Evolutionary conservation across 495 filamentous ascomycete species (phyloP), one percentile per base, ranked within the genome.

Genomic region (Aspergillus bertholletiae): DNA sequence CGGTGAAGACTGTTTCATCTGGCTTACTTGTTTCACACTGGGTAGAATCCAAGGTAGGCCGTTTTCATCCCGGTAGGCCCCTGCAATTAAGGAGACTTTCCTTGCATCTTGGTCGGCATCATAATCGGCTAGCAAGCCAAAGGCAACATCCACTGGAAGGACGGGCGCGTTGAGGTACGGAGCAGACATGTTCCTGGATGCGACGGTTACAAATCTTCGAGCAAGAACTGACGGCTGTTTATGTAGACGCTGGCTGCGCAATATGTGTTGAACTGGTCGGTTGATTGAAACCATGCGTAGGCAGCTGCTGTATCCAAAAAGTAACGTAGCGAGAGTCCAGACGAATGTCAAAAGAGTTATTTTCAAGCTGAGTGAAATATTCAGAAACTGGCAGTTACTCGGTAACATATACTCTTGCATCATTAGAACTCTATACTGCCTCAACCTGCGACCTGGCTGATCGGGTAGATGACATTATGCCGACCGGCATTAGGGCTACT

Each of bases 31-130:
- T 26, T 50, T 52, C 21, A 74, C 62, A 26, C 50, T 56, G n/a
- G 65, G 65, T 9, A 75, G 54, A 5, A 68, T 46, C 68, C 70
- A 73, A 18, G 68, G 70, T 15, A 62, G 51, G 1, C 58, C 63
- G 49, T 66, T 57, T 23, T 70, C 63, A 39, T 69, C 70, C 12
- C 69, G 63, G 44, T 73, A 75, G 5, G 61, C 56, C 0, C 65
- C 65, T 11, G 34, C 37, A 11, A 59, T 56, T 9, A 69, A 54
- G 20, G 52, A 62, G 12, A 69, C 64, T 41, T 67, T 69, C 27
- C 63, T 24, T 0, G 55, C 46, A 12, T 48, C 24, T 0, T 48
- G 30, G 24, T 58, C 46, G 0, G 46, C 56, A 7, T 48, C 28
- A n/a, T 41, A 53, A 9, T 57, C 53, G 34, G 55, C 57, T 43